phyloP scores from a whole-genome alignment of 1,284 basidiomycete genomes.

The Psilocybe mexicana region DNA sequence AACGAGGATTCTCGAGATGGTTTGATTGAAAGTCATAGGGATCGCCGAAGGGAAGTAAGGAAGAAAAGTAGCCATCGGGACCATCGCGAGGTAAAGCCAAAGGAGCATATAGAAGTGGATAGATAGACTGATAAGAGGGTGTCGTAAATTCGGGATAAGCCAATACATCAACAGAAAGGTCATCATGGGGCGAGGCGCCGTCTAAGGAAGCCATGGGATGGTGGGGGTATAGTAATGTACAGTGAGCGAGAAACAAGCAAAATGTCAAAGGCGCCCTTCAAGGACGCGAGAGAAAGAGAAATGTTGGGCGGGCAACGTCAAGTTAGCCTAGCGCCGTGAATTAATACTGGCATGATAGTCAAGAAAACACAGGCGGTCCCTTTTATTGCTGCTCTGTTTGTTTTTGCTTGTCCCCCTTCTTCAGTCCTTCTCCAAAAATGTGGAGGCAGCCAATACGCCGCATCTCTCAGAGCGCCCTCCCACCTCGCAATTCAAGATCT shows the following conservation, averaged over 20 bases:
- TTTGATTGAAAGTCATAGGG: slow-evolving; percentile 36
- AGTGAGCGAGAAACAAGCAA: slow-evolving; percentile 11
- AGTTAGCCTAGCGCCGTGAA: slow-evolving; percentile 23
- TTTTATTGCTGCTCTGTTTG: slow-evolving; percentile 19
- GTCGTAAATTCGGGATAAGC: slow-evolving; percentile 6
- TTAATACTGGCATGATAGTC: background rate
- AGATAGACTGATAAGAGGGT: slow-evolving; percentile 11
- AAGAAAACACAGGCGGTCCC: slow-evolving; percentile 2
- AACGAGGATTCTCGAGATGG: slow-evolving; percentile 18
- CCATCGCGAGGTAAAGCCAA: slow-evolving; percentile 24
- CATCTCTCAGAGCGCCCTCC: background rate
- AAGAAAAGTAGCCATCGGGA: slow-evolving; percentile 15
- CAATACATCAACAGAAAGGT: slow-evolving; percentile 9
- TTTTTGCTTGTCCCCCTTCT: slow-evolving; percentile 12
- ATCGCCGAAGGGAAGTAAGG: slow-evolving; percentile 17
- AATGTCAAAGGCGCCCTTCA: slow-evolving; percentile 17
- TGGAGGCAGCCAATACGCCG: slow-evolving; percentile 10
- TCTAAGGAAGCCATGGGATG: slow-evolving; percentile 13
- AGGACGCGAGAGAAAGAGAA: slow-evolving; percentile 20
- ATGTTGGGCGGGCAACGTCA: slow-evolving; percentile 28
- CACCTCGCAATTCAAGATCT: background rate
- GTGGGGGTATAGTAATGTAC: slow-evolving; percentile 17
- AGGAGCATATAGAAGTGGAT: slow-evolving; percentile 21
- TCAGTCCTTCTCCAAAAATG: slow-evolving; percentile 13
- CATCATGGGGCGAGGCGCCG: slow-evolving; percentile 7